These are phyloP conservation scores for Zarea fungicola DNA, from an alignment of 2,329 filamentous ascomycete species.

Conservation along the genomic window DNA sequence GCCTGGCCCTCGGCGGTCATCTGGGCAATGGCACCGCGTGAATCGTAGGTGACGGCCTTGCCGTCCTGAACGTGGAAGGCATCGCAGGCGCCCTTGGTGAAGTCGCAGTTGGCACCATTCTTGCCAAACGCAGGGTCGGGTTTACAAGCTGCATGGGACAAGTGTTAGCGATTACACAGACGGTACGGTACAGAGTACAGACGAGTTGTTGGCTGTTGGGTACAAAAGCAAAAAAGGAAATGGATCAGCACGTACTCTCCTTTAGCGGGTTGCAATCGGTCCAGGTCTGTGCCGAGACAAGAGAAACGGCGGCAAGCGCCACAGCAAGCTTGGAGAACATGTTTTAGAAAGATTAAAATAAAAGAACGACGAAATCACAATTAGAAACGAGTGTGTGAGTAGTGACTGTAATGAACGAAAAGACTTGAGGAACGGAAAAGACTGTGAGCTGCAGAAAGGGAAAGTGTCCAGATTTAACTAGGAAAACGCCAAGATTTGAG, in stretches of 20 bases:
- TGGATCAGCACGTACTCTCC: slow-evolving; percentile 34
- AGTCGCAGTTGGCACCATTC: slow-evolving; percentile 58
- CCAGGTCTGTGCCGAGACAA: slow-evolving; percentile 51
- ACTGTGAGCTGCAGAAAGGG: not conserved
- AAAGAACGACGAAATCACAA: not conserved
- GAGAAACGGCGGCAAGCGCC: slow-evolving; percentile 43
- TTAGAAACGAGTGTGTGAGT: slow-evolving; percentile 4
- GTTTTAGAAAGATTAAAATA: slow-evolving; percentile 28
- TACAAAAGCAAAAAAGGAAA: not conserved
- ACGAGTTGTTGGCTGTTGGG: too few relatives aligned
- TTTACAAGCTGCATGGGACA: slow-evolving; percentile 55
- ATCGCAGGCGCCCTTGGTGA: slow-evolving; percentile 65
- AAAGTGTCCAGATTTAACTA: not conserved
- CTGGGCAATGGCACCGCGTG: slow-evolving; percentile 49
- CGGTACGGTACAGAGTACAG: not conserved
- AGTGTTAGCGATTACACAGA: not conserved
- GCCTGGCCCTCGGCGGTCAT: slow-evolving; percentile 63
- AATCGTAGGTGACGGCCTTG: slow-evolving; percentile 43
- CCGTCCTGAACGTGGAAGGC: slow-evolving; percentile 42
- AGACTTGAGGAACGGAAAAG: too few relatives aligned
- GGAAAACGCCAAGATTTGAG: not conserved
- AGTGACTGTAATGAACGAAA: not conserved
- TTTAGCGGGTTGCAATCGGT: slow-evolving; percentile 51
- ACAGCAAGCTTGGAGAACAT: slow-evolving; percentile 39
- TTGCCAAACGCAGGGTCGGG: slow-evolving; percentile 70